Conservation (phyloP, 495 filamentous ascomycete species). For the Aspergillus sclerotioniger region DNA sequence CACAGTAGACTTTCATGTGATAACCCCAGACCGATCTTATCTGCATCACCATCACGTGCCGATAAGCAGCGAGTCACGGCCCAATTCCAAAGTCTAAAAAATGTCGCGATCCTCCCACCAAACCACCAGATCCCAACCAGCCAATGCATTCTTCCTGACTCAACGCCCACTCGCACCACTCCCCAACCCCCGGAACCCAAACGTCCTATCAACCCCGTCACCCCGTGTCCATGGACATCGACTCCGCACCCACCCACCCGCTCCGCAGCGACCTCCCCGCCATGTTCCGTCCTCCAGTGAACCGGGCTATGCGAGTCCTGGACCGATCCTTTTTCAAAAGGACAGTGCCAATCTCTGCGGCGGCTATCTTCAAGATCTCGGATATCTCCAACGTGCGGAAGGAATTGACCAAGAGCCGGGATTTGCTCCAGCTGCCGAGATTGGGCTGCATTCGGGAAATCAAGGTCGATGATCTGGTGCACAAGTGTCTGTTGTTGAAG, state of each 20-base stretch:
- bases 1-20: neutral
- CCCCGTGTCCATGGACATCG: slow-evolving; percentile 31
- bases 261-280: slow-evolving; percentile 30
- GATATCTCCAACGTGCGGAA: slow-evolving; percentile 67
- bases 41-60: slow-evolving; percentile 15
- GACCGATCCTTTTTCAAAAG: slow-evolving; percentile 83
- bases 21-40: slow-evolving; percentile 8
- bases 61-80: slow-evolving; percentile 13
- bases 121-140: neutral
- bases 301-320: slow-evolving; percentile 73
- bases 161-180: neutral
- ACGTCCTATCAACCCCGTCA: neutral
- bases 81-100: slow-evolving; percentile 8
- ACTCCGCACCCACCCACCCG: slow-evolving; percentile 19
- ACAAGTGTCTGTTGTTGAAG: slow-evolving; percentile 72
- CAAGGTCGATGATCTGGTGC: slow-evolving; percentile 48
- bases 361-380: slow-evolving; percentile 65
- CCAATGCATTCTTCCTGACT: neutral
- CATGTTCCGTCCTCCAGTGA: slow-evolving; percentile 80
- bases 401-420: slow-evolving; percentile 53
- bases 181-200: neutral
- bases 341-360: slow-evolving; percentile 72
- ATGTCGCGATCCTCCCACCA: neutral
- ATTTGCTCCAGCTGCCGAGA: slow-evolving; percentile 61
- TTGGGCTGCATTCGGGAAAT: slow-evolving; percentile 55